These are phyloP conservation scores for Sphaerosporella brunnea DNA, from an alignment of 495 filamentous ascomycete species.

Conservation along the genomic window DNA sequence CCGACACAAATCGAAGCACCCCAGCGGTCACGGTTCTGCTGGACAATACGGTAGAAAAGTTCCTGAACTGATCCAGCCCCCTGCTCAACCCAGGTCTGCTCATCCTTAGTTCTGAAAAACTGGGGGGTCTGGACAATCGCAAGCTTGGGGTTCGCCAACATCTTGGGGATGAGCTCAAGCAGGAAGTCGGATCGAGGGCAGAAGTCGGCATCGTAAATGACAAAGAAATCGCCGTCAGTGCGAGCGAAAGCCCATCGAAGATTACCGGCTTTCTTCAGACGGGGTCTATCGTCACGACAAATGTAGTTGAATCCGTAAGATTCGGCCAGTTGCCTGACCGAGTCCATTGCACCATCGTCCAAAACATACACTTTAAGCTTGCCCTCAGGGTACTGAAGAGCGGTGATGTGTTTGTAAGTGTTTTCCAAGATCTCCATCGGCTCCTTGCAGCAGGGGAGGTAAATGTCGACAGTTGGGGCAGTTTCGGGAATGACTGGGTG, in stretches of 20 bases:
- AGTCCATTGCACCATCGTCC: conserved; percentile 21
- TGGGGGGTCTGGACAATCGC: conserved; percentile 25
- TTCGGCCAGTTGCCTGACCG: conserved; percentile 16
- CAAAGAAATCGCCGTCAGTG: conserved; percentile 23
- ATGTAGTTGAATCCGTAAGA: conserved; percentile 20
- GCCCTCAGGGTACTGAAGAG: conserved; percentile 17
- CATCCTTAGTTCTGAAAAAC: conserved; percentile 18
- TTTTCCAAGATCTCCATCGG: conserved; percentile 24
- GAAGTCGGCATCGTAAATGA: conserved; percentile 26
- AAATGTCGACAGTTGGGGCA: conserved; percentile 25
- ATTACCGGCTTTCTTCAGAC: conserved; percentile 25
- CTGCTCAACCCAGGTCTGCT: conserved; percentile 25
- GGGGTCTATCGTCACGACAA: conserved; percentile 17
- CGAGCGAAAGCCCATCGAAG: conserved; percentile 22
- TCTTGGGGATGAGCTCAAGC: conserved; percentile 17
- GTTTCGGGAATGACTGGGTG: conserved; percentile 5
- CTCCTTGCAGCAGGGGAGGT: conserved; percentile 25
- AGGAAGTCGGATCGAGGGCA: conserved; percentile 25
- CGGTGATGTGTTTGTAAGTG: conserved; percentile 20
- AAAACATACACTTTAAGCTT: conserved; percentile 20
- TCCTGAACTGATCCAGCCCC: conserved; percentile 20
- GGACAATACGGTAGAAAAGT: conserved; percentile 23
- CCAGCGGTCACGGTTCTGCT: conserved; percentile 23
- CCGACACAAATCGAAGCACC: conserved; percentile 23
- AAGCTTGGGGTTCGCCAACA: conserved; percentile 15